Conservation (phyloP, 2,329 filamentous ascomycete genomes). For the Ramularia endophylla region DNA sequence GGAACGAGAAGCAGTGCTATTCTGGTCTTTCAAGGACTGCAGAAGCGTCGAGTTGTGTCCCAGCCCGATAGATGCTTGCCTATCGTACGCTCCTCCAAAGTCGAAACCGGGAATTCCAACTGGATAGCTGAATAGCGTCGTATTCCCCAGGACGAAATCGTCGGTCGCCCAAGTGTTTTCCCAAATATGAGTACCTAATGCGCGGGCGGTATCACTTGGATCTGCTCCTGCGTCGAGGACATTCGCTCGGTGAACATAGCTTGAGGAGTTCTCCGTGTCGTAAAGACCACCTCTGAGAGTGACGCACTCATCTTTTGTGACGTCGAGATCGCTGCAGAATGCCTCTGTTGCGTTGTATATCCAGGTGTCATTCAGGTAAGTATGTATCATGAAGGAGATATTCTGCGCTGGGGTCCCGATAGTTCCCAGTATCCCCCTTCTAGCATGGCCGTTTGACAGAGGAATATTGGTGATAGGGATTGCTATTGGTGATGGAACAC, state of each 20-base stretch:
- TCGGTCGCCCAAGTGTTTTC: slow-evolving; percentile 13
- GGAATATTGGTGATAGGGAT: slow-evolving; percentile 12
- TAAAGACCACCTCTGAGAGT: slow-evolving; percentile 16
- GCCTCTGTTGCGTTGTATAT: slow-evolving; percentile 13
- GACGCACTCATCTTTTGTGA: slow-evolving; percentile 5
- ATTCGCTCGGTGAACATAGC: slow-evolving; percentile 1
- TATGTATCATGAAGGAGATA: slow-evolving; percentile 9
- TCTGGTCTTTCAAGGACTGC: slow-evolving; percentile 14
- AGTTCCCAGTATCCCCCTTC: slow-evolving; percentile 7
- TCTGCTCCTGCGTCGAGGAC: slow-evolving; percentile 12
- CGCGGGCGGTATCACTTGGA: slow-evolving; percentile 12
- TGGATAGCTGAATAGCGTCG: slow-evolving; percentile 8
- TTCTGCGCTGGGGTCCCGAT: slow-evolving; percentile 13
- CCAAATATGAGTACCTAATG: slow-evolving; percentile 12
- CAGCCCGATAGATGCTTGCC: slow-evolving; percentile 19
- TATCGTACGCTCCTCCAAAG: slow-evolving; percentile 7
- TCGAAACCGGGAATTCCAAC: slow-evolving; percentile 18
- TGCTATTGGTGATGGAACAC: slow-evolving; percentile 4
- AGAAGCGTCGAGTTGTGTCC: slow-evolving; percentile 26
- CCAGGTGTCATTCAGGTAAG: slow-evolving; percentile 13
- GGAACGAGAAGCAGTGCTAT: slow-evolving; percentile 21
- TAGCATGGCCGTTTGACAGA: slow-evolving; percentile 8
- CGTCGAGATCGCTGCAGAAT: slow-evolving; percentile 9
- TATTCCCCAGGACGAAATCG: slow-evolving; percentile 6
- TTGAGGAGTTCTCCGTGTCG: slow-evolving; percentile 8